phyloP scores from a whole-genome alignment of 495 filamentous ascomycete genomes.

The Neurospora sp. region DNA sequence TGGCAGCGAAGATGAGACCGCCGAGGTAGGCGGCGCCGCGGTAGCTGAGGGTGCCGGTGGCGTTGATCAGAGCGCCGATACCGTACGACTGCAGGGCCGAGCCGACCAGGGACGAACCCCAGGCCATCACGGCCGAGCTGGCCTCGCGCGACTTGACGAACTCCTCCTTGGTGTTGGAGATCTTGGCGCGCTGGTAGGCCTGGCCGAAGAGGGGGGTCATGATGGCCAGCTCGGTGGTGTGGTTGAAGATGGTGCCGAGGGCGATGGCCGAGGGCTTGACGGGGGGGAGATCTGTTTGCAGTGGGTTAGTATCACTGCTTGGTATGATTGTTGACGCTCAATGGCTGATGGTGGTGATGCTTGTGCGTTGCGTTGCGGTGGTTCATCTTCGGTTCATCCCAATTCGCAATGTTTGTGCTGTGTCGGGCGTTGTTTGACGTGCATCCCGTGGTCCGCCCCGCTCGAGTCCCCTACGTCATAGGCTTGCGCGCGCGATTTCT shows the following conservation, averaged over 20 bases:
- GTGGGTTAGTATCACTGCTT: not conserved
- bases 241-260: conserved; percentile 90
- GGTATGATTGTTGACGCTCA: not conserved
- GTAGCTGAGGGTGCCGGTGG: conserved; percentile 86
- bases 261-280: conserved; percentile 98
- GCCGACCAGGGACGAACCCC: conserved; percentile 82
- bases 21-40: conserved; percentile 96
- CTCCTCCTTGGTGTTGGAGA: conserved; percentile 90
- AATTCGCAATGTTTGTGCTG: not conserved
- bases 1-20: conserved; percentile 82
- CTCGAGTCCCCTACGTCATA: not conserved
- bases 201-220: conserved; percentile 87
- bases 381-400: not conserved
- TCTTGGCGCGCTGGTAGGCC: conserved; percentile 87
- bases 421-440: not conserved
- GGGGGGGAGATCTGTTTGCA: conserved; percentile 66
- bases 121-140: conserved; percentile 73
- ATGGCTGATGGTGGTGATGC: not conserved
- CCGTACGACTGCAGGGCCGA: conserved; percentile 89
- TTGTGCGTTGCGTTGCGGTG: not conserved
- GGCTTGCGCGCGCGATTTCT: not conserved
- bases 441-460: not conserved
- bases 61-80: conserved; percentile 89
- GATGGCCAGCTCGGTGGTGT: conserved; percentile 54
- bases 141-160: conserved; percentile 91